phyloP scores from a whole-genome alignment of 352 stramenopile species.

The Phytophthora capsici region DNA sequence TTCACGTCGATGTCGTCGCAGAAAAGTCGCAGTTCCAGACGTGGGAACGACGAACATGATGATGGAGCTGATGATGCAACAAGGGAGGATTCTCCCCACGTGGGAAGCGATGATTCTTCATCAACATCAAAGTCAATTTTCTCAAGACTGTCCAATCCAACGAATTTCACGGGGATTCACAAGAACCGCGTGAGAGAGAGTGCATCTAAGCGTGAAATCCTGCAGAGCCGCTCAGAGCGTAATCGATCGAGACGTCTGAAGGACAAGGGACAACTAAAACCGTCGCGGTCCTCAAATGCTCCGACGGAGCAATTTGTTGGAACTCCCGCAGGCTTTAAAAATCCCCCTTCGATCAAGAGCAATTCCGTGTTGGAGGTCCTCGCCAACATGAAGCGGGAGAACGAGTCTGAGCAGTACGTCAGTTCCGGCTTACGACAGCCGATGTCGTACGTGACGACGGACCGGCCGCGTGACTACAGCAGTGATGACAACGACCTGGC shows the following conservation, averaged over 20 bases:
- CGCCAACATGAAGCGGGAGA: conserved; percentile 84
- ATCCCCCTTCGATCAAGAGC: conserved; percentile 59
- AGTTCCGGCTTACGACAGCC: conserved; percentile 50
- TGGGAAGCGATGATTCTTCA: conserved; percentile 72
- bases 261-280: conserved; percentile 64
- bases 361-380: conserved; percentile 83
- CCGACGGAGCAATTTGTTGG: conserved; percentile 60
- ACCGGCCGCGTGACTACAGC: conserved; percentile 46
- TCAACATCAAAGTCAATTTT: conserved; percentile 76
- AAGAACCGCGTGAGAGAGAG: conserved; percentile 86
- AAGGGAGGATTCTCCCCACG: conserved; percentile 56
- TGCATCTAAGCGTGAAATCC: conserved; percentile 79
- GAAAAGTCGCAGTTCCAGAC: conserved; percentile 42
- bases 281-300: conserved; percentile 49
- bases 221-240: conserved; percentile 76
- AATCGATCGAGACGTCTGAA: conserved; percentile 76
- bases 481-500: conserved; percentile 37
- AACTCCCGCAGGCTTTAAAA: conserved; percentile 54
- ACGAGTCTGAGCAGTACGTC: conserved; percentile 66
- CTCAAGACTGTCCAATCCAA: conserved; percentile 85
- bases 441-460: conserved; percentile 47
- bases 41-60: conserved; percentile 44
- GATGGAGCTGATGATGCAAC: conserved; percentile 40
- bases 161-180: conserved; percentile 90
- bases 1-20: conserved; percentile 48